Base-by-base conservation (phyloP, 2,329 filamentous ascomycete genomes). In the Beauveria medogensis region DNA sequence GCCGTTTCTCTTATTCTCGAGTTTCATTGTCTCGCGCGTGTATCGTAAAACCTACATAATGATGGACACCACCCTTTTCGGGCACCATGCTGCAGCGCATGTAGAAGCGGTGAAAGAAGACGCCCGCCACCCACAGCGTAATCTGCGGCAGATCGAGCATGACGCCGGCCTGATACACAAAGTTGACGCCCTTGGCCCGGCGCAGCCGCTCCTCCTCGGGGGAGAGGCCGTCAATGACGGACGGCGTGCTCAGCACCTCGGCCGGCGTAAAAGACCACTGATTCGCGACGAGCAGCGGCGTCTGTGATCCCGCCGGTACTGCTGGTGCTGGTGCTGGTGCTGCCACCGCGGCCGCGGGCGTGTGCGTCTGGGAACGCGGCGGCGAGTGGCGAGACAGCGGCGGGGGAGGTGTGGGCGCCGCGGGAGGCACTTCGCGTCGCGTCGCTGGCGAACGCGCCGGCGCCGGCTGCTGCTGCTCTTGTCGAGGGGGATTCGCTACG, bases 101-200 rank as follows among this genome's bases (percentile, higher is more conserved):
- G 72, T 92, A 92, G 73, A 96, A 97, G 37, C 94, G 86, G 73
- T 99, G 93, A 73, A 99, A 92, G 78, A 96, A 97, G 48, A 96
- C 89, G 20, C 90, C 89, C 0, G 94, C 94, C 0, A 95, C 95
- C 74, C 90, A 92, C 47, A 99, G 80, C 0, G 94, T 97, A 60
- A 94, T 85, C 73, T 97, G 92, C 14, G 93, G 93, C 55, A 97
- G 79, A 71, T 96, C 93, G 57, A 97, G 83, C 78, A 96, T 86
- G 66, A 96, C 91, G 65, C 93, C 94, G 50, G 93, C 91, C 73
- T 97, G 92, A 64, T 91, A 88, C 69, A 99, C 96, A 75, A 99
- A 99, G 73, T 96, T 96, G 70, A 97, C 88, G 52, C 94, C 93
- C 73, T 97, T 97, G 63, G 90, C 88, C 60, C 94, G 85, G 62